These are phyloP conservation scores for Scenedesmus sp. DNA, from an alignment of 163 green algal genomes.

Conservation along the genomic window DNA sequence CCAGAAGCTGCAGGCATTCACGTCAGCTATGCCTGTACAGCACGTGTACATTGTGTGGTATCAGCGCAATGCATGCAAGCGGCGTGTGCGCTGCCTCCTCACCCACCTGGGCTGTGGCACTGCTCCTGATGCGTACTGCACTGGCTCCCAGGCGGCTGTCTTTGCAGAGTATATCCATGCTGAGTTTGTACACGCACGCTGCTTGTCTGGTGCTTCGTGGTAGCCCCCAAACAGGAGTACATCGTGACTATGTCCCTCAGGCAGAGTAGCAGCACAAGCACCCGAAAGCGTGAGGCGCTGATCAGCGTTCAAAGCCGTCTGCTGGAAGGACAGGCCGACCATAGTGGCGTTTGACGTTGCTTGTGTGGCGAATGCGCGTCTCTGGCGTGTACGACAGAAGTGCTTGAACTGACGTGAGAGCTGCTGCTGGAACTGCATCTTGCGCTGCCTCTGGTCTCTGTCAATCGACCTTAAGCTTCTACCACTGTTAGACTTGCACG, in stretches of 20 bases:
- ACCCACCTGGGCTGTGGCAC: slow-evolving; percentile 51
- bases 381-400: not conserved
- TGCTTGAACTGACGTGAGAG: not conserved
- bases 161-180: slow-evolving; percentile 58
- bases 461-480: not conserved
- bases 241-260: slow-evolving; percentile 45
- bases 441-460: not conserved
- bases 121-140: slow-evolving; percentile 32
- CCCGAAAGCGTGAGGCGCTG: slow-evolving; percentile 56
- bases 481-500: not conserved
- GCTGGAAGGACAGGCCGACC: slow-evolving; percentile 1
- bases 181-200: slow-evolving; percentile 60
- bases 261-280: slow-evolving; percentile 53
- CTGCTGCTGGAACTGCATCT: not conserved
- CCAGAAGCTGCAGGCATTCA: not conserved
- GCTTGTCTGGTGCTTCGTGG: slow-evolving; percentile 56
- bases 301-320: not conserved
- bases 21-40: not conserved
- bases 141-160: slow-evolving; percentile 48
- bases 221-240: slow-evolving; percentile 68
- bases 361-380: slow-evolving; percentile 5
- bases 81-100: not conserved
- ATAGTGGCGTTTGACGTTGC: not conserved
- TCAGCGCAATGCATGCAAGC: not conserved
- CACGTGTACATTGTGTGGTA: not conserved